Base-by-base conservation (phyloP, 495 filamentous ascomycete species). In the Ramalina intermedia region DNA sequence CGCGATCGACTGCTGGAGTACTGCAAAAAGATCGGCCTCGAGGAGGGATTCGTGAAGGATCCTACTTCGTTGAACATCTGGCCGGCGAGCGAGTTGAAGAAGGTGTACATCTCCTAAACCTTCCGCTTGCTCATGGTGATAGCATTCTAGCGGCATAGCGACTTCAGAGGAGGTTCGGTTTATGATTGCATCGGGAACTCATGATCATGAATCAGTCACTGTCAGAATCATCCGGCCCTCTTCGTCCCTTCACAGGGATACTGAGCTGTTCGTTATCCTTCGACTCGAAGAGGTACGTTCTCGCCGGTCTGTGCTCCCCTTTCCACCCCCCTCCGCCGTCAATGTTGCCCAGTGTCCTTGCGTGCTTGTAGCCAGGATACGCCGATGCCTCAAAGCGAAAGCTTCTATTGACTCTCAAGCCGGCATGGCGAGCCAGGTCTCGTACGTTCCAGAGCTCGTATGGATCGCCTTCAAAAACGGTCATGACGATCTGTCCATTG, bases 401-500 rank as follows among this genome's bases (percentile, higher is more conserved):
- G 62, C 85, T 93, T 47, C 78, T 70, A 47, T 79, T 71, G 45
- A 94, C 84, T 43, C 72, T 70, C 43, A 96, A 67, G 18, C 86
- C 88, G 7, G 72, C 71, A 64, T 93, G 85, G 4, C 87, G 70
- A 4, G 79, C 91, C 17, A 98, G 67, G 62, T 94, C 87, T 17
- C 79, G 76, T 29, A 96, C 76, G 63, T 96, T 94, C 91, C 91
- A 98, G 11, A 95, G 71, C 8, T 85, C 87, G 62, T 98, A 98
- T 1, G 90, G 91, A 59, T 90, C 79, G 37, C 82, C 84, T 63
- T 95, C 89, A 60, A 98, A 96, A 5, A 96, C 63, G 2, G 88
- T 93, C 1, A 96, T 79, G 17, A 94, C 59, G 38, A 96, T 82
- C 36, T 76, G 77, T 3, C 87, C 86, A 58, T 67, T 20, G 60